phyloP scores from a whole-genome alignment of 78 protist genomes.

The Salpingoeca rosetta region DNA sequence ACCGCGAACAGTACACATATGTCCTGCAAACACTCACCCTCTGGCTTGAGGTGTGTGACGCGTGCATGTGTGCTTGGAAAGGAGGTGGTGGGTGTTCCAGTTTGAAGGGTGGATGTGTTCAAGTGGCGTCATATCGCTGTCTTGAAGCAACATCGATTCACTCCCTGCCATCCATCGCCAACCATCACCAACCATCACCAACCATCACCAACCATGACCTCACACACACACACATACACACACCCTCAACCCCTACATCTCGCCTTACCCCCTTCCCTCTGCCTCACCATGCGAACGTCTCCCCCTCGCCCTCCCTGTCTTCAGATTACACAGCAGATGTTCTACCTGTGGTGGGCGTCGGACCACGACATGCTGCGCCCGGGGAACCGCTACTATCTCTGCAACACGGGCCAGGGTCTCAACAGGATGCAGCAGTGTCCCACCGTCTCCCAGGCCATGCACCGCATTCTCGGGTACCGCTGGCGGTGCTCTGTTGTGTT shows the following conservation, averaged over 20 bases:
- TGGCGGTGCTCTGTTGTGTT: neutral
- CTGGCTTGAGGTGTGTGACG: constrained; percentile 83
- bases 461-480: neutral
- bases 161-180: neutral
- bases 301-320: neutral
- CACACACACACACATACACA: too few species aligned
- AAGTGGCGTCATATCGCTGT: neutral
- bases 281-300: neutral
- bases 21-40: constrained; percentile 78
- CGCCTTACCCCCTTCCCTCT: neutral
- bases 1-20: constrained; percentile 59
- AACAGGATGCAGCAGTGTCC: neutral
- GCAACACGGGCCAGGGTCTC: neutral
- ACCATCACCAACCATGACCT: too few species aligned
- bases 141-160: neutral
- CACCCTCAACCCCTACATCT: too few species aligned
- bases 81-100: constrained; percentile 40
- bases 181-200: too few species aligned
- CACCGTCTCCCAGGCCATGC: neutral
- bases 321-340: neutral
- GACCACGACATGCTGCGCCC: neutral
- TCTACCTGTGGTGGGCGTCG: neutral
- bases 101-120: neutral
- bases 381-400: neutral
- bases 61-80: constrained; percentile 77